Conservation (phyloP, 2,329 filamentous ascomycete genomes). For the Cladosporium sp. region DNA sequence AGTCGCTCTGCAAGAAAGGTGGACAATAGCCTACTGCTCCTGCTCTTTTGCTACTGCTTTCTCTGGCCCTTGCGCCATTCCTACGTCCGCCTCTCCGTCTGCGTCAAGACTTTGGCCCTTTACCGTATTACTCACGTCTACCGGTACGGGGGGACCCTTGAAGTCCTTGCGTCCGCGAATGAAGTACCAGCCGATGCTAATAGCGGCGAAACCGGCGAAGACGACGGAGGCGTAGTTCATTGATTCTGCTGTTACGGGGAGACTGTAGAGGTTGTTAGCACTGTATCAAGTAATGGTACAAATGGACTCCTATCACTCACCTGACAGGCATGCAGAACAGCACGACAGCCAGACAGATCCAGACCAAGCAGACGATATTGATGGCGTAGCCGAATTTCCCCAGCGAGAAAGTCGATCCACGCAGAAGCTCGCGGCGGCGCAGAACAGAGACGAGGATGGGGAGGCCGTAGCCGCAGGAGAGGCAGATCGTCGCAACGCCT, state of each 20-base stretch:
- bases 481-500: constrained; percentile 73
- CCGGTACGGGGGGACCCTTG: constrained; percentile 31
- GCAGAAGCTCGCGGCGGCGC: constrained; percentile 62
- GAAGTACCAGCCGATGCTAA: constrained; percentile 33
- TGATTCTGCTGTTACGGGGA: constrained; percentile 15
- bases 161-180: constrained; percentile 32
- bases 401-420: constrained; percentile 63
- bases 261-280: neutral
- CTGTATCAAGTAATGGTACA: too few relatives aligned
- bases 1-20: neutral
- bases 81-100: neutral
- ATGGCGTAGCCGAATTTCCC: constrained; percentile 65
- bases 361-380: constrained; percentile 64
- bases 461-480: constrained; percentile 70
- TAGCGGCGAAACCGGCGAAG: constrained; percentile 29
- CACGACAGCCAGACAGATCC: constrained; percentile 66
- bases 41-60: neutral
- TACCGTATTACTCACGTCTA: constrained; percentile 18
- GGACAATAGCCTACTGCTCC: neutral
- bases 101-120: constrained; percentile 4
- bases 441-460: constrained; percentile 70
- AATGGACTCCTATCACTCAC: constrained; percentile 33
- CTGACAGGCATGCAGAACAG: constrained; percentile 69
- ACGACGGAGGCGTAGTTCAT: constrained; percentile 36
- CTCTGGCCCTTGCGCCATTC: constrained; percentile 1